Percentiles rank a stretch among this genome's conserved stretches.
Evolutionary conservation across 345 rosid genomes (phyloP).

Genomic region (Xanthoceras sorbifolium): DNA sequence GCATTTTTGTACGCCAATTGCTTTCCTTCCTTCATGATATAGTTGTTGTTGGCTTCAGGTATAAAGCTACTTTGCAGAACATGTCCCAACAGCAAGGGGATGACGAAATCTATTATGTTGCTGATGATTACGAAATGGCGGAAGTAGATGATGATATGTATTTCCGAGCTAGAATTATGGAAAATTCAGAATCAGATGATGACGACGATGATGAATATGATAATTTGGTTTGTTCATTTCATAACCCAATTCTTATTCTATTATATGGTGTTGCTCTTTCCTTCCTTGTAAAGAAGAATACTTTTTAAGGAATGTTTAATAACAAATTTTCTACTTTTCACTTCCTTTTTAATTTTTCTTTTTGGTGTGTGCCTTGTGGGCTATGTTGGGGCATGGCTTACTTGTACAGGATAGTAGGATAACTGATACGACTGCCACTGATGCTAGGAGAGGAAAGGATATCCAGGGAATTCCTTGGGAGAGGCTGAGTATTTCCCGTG

Average conservation of each 20-base stretch:
- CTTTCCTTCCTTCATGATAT: not conserved
- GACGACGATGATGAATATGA: slow-evolving; percentile 46
- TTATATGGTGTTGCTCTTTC: not conserved
- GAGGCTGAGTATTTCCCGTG: slow-evolving; percentile 49
- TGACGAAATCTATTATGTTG: slow-evolving; percentile 43
- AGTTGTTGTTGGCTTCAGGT: slow-evolving; percentile 21
- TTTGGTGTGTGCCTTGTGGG: slow-evolving; percentile 5
- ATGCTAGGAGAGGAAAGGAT: slow-evolving; percentile 59
- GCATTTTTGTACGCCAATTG: not conserved
- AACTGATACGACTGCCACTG: slow-evolving; percentile 51
- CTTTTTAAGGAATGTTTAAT: not conserved
- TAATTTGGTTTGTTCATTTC: slow-evolving; percentile 37
- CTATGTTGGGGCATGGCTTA: not conserved
- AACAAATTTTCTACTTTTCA: not conserved
- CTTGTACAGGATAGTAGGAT: slow-evolving; percentile 42
- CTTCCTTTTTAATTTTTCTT: not conserved
- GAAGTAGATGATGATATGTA: slow-evolving; percentile 56
- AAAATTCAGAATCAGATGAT: slow-evolving; percentile 53
- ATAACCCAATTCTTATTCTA: no score
- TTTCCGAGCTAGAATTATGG: slow-evolving; percentile 51
- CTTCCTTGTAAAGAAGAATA: not conserved
- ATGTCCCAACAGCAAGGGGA: slow-evolving; percentile 51
- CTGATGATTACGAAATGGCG: slow-evolving; percentile 52
- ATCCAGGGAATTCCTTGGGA: slow-evolving; percentile 68
- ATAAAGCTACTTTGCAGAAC: slow-evolving; percentile 12